Evolutionary conservation across 2,329 filamentous ascomycete species (phyloP), one percentile per base, ranked within the genome.

Genomic region (Scedosporium minutisporum): DNA sequence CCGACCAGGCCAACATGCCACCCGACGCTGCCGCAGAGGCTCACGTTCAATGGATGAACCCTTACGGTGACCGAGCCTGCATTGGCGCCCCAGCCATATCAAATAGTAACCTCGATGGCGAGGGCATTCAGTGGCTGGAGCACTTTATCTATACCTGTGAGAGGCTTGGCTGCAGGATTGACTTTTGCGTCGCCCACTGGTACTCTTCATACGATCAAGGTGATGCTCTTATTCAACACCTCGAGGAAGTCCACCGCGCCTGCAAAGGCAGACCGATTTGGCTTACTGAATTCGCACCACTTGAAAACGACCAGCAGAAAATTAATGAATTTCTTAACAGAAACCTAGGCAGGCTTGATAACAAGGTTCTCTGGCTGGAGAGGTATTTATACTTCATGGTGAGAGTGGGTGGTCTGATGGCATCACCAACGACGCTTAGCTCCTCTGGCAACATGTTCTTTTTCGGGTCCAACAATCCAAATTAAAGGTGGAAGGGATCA

Each of bases 131-230:
- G 62, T 89, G 83, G 81, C 78, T 88, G 62, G 71, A 73, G 64
- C 63, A 71, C 51, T 88, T 82, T 72, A 71, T 87, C 64, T 64
- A 65, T 6, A 77, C 78, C 4, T 88, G 86, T 73, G 69, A 73
- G 58, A 72, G 72, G 61, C 64, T 74, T 29, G 70, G 69, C 58
- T 88, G 85, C 77, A 68, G 73, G 44, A 78, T 81, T 64, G 83
- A 87, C 73, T 87, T 86, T 72, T 80, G 85, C 73, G 77, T 79
- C 70, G 76, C 84, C 57, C 86, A 89, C 75, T 88, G 85, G 84
- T 89, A 89, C 74, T 80, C 80, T 58, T 72, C 73, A 51, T 74
- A 79, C 14, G 70, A 76, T 61, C 78, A 78, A 63, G 70, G 74
- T 25, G 72, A 78, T 51, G 76, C 74, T 65, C 85, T 88, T 73